phyloP scores from a whole-genome alignment of 2,329 filamentous ascomycete genomes.

The Alternaria solani region DNA sequence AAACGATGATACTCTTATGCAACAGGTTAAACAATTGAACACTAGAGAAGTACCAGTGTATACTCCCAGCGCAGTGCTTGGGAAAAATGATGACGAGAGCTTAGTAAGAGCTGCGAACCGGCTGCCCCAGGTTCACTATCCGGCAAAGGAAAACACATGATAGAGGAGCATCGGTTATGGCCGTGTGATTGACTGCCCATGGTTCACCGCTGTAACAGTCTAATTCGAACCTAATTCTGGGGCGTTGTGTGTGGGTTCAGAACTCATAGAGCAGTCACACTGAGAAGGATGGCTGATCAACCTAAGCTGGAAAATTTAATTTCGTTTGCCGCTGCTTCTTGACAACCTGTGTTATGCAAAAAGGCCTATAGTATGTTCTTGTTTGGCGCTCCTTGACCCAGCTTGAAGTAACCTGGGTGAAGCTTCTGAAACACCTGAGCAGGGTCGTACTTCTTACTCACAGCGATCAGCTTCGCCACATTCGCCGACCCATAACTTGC shows the following conservation, averaged over 20 bases:
- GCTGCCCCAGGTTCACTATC: slow-evolving; percentile 33
- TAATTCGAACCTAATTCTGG: neutral
- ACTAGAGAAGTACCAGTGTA: neutral
- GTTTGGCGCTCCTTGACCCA: slow-evolving; percentile 67
- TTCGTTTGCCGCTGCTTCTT: neutral
- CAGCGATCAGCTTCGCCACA: slow-evolving; percentile 38
- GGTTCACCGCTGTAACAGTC: neutral
- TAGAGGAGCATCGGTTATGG: slow-evolving; percentile 50
- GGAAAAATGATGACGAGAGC: neutral
- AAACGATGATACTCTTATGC: neutral
- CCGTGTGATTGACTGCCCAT: neutral
- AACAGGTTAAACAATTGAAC: neutral
- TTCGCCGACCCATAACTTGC: slow-evolving; percentile 46
- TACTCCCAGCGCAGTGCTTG: neutral
- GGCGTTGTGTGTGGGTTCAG: too few species aligned
- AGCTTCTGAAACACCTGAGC: slow-evolving; percentile 50
- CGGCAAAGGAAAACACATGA: slow-evolving; percentile 28
- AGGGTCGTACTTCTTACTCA: slow-evolving; percentile 53
- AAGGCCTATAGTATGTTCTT: slow-evolving; percentile 5
- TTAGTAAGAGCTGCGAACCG: slow-evolving; percentile 16
- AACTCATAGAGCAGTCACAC: too few species aligned
- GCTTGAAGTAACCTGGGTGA: slow-evolving; percentile 24
- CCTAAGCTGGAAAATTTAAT: neutral
- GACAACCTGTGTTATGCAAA: neutral
- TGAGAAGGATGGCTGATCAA: neutral